Evolutionary conservation across 345 rosid genomes (phyloP).

Genomic region (Gossypium bickii): DNA sequence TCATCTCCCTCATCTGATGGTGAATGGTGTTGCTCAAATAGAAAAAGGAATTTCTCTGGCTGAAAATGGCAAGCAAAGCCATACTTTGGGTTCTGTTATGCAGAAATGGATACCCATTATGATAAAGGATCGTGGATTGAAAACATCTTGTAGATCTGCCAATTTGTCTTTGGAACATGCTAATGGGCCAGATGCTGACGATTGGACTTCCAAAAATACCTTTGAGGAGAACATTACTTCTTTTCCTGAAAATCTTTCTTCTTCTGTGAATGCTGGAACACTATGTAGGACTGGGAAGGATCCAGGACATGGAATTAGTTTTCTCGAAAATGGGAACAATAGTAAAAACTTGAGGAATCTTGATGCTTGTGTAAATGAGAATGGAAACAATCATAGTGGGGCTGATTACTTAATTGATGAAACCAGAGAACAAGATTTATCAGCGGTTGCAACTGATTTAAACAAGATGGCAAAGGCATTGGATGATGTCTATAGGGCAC

Average conservation of each 20-base stretch:
- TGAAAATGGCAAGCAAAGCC: constrained; percentile 35
- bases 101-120: constrained; percentile 54
- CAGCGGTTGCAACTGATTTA: constrained; percentile 23
- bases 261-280: constrained; percentile 14
- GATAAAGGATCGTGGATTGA: constrained; percentile 20
- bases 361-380: constrained; percentile 14
- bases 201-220: constrained; percentile 22
- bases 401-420: constrained; percentile 15
- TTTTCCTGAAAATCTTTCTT: constrained; percentile 18
- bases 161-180: constrained; percentile 15
- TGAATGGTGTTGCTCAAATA: constrained; percentile 21
- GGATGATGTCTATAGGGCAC: constrained; percentile 31
- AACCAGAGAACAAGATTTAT: constrained; percentile 17
- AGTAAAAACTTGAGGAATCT: constrained; percentile 2
- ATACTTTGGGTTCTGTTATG: constrained; percentile 29
- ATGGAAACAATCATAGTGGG: constrained; percentile 16
- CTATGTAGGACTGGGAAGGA: constrained; percentile 2
- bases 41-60: constrained; percentile 24
- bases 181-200: constrained; percentile 19
- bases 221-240: constrained; percentile 18
- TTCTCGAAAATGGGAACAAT: constrained; percentile 15
- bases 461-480: constrained; percentile 32
- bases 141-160: constrained; percentile 13
- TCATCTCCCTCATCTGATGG: constrained; percentile 34
- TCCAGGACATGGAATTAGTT: constrained; percentile 16